These are phyloP conservation scores for Eleusine coracana DNA, from an alignment of 176 grass and related monocot species.

Conservation along the genomic window DNA sequence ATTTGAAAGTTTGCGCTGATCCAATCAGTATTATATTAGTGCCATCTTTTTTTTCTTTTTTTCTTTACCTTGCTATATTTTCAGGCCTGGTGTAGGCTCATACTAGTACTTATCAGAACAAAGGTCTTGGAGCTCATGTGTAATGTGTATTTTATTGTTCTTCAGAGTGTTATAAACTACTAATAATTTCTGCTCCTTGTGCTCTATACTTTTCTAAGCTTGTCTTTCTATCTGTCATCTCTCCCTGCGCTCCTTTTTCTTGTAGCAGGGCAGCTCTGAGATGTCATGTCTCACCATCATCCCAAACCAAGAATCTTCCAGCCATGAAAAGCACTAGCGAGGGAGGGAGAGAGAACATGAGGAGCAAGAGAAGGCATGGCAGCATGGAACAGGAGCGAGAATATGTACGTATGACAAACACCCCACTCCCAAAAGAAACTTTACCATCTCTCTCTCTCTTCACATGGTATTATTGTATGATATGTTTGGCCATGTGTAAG, in stretches of 20 bases:
- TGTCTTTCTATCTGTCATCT: slow-evolving; percentile 55
- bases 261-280: slow-evolving; percentile 56
- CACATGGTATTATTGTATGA: slow-evolving; percentile 59
- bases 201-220: slow-evolving; percentile 37
- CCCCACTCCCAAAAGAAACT: slow-evolving; percentile 42
- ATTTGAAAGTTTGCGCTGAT: slow-evolving; percentile 42
- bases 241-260: slow-evolving; percentile 44
- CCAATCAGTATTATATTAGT: slow-evolving; percentile 2
- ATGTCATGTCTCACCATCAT: slow-evolving; percentile 67
- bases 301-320: slow-evolving; percentile 67
- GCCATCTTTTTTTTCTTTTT: neutral
- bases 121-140: slow-evolving; percentile 7
- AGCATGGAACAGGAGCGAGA: slow-evolving; percentile 38
- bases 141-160: slow-evolving; percentile 34
- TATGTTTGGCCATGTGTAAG: slow-evolving; percentile 51
- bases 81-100: neutral
- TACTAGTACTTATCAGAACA: neutral
- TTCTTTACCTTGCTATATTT: neutral
- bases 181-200: slow-evolving; percentile 9
- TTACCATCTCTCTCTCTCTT: slow-evolving; percentile 31
- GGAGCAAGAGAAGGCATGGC: slow-evolving; percentile 41
- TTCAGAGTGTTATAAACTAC: neutral
- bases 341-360: neutral
- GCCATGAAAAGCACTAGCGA: slow-evolving; percentile 67
- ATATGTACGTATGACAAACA: slow-evolving; percentile 69